Base-by-base conservation (phyloP, 306 rosid genomes). In the Acacia crassicarpa region DNA sequence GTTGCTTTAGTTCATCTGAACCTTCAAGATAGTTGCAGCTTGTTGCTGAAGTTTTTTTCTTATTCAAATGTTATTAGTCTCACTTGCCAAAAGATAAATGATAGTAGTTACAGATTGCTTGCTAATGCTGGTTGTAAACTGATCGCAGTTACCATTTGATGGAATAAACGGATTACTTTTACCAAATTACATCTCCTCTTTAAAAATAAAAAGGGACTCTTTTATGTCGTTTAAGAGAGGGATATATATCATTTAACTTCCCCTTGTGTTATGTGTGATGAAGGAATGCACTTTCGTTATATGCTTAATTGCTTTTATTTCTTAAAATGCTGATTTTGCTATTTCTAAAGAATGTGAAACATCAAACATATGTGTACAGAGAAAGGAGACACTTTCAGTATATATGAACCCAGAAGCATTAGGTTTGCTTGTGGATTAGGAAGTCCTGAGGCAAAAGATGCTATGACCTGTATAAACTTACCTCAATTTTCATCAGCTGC, bases 361-460 rank as follows among this genome's bases (percentile, higher is more conserved):
- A 32, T 79, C 82, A 56, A 33, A 53, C 65, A 51, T 49, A 25
- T 75, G 6, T 38, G 59, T 66, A 46, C 80, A 93, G 96, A 86
- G 94, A 93, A 86, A 93, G 99, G 96, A 92, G 77, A 33, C 84
- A 86, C 81, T 95, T 89, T 81, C 83, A 83, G 56, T 95, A n/a
- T n/a, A n/a, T n/a, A 93, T 66, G 91, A 88, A 73, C 76, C 92
- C 27, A 91, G 82, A 85, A 75, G 53, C 61, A 83, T 95, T 81
- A 92, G 85, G 65, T 92, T 95, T 79, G 82, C 88, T 56, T 53
- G 84, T 32, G 83, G 81, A 54, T 67, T 54, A 32, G 91, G 86
- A 67, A 86, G 77, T 62, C 80, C 82, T 16, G 86, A 86, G 78
- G 84, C 76, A 75, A 81, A 84, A 62, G 81, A 84, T 81, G 84